These are phyloP conservation scores for Cladosporium sp. DNA, from an alignment of 2,329 filamentous ascomycete genomes.

Conservation along the genomic window DNA sequence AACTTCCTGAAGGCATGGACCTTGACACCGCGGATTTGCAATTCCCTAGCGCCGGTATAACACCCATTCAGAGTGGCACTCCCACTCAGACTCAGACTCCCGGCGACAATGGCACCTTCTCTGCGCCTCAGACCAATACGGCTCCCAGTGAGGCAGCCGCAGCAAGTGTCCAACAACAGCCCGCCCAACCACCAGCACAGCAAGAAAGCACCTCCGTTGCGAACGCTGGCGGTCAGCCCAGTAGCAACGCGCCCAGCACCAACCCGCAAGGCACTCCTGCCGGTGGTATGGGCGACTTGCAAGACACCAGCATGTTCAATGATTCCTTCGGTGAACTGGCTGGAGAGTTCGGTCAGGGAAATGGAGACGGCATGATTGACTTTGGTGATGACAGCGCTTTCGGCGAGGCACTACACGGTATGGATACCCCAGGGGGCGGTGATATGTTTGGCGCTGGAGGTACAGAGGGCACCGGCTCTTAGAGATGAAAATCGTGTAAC, in stretches of 20 bases:
- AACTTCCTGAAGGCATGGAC: slow-evolving; percentile 12
- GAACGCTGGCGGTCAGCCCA: background rate
- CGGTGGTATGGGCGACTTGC: slow-evolving; percentile 7
- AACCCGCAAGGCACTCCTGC: slow-evolving; percentile 7
- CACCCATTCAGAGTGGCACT: slow-evolving; percentile 4
- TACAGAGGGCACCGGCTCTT: slow-evolving; percentile 10
- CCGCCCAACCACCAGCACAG: background rate
- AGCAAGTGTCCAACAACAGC: slow-evolving; percentile 5
- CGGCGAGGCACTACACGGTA: slow-evolving; percentile 72
- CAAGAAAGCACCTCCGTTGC: slow-evolving; percentile 5
- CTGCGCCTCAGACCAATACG: slow-evolving; percentile 1
- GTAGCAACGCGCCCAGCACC: slow-evolving; percentile 11
- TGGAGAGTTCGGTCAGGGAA: slow-evolving; percentile 55
- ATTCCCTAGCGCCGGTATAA: slow-evolving; percentile 8
- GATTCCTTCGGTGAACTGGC: slow-evolving; percentile 37
- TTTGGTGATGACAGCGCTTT: slow-evolving; percentile 67
- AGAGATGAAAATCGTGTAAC: background rate
- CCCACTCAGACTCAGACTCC: slow-evolving; percentile 5
- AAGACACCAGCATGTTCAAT: slow-evolving; percentile 20
- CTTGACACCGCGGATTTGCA: slow-evolving; percentile 8
- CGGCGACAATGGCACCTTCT: background rate
- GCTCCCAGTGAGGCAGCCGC: slow-evolving; percentile 1
- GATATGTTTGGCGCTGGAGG: slow-evolving; percentile 15
- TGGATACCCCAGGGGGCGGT: slow-evolving; percentile 31
- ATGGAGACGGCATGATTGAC: slow-evolving; percentile 47